Conservation (phyloP, 805 yeast genomes). For the Saturnispora gosingensis region DNA sequence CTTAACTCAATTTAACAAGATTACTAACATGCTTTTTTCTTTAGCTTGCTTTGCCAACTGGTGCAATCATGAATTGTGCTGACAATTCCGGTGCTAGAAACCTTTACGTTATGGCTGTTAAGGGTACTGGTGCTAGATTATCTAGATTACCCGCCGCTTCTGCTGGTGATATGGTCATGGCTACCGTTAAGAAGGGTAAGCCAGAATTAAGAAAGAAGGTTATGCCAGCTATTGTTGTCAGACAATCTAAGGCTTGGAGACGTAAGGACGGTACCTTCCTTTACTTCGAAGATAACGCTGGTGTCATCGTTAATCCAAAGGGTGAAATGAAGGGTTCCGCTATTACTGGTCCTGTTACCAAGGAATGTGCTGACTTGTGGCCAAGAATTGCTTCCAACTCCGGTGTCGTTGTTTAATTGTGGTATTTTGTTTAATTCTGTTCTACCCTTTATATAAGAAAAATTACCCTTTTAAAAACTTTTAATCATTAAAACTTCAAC, state of each 20-base stretch:
- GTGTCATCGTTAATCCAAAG: conserved; percentile 99
- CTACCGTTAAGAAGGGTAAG: conserved; percentile 99
- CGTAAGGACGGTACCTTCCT: conserved; percentile 99
- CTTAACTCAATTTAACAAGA: background rate
- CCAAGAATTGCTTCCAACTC: conserved; percentile 99
- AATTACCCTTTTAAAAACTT: background rate
- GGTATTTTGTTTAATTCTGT: conserved; percentile 2
- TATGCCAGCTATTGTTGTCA: conserved; percentile 98
- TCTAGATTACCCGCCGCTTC: conserved; percentile 99
- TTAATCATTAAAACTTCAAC: background rate
- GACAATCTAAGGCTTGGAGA: conserved; percentile 99
- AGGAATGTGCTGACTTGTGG: conserved; percentile 99
- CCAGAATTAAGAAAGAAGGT: conserved; percentile 99
- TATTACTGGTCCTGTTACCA: conserved; percentile 99
- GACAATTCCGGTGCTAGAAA: conserved; percentile 99
- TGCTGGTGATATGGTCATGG: conserved; percentile 99
- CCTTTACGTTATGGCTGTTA: conserved; percentile 97
- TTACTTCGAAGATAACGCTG: conserved; percentile 99
- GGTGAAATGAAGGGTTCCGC: conserved; percentile 99
- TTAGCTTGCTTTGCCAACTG: conserved; percentile 97
- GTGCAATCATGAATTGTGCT: conserved; percentile 99
- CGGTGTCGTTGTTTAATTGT: conserved; percentile 95
- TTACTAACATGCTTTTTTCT: conserved; percentile 15
- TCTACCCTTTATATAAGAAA: conserved; percentile 12
- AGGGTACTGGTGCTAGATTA: conserved; percentile 99